These are phyloP conservation scores for Moricandia moricandioides DNA, from an alignment of 345 rosid species.

Conservation along the genomic window DNA sequence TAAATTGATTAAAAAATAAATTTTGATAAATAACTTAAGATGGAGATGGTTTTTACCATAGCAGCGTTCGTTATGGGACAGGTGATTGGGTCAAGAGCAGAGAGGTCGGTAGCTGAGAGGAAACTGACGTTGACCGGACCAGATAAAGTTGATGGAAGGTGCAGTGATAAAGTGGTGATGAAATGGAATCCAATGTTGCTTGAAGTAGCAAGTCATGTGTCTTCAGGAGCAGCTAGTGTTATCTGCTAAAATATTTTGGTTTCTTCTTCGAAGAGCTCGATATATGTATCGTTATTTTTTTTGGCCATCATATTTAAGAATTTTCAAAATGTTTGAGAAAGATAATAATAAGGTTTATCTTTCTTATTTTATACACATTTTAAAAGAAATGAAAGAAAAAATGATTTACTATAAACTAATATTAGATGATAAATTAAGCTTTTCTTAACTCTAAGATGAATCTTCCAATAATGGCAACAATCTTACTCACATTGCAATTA, in stretches of 20 bases:
- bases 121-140: not conserved
- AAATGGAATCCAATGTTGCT: conserved; percentile 37
- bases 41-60: conserved; percentile 90
- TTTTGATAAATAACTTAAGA: too few relatives aligned
- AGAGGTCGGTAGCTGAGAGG: conserved; percentile 53
- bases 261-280: not conserved
- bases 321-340: not conserved
- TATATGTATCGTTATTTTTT: not conserved
- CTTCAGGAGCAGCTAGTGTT: conserved; percentile 29
- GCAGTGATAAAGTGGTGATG: conserved; percentile 27
- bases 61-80: conserved; percentile 87
- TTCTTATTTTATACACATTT: not conserved
- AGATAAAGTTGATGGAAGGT: conserved; percentile 22
- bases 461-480: too few relatives aligned
- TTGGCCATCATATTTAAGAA: not conserved
- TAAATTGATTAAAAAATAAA: too few relatives aligned
- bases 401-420: too few relatives aligned
- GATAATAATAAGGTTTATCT: not conserved
- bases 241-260: conserved; percentile 35
- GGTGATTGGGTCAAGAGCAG: conserved; percentile 93
- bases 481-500: too few relatives aligned
- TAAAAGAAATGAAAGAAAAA: too few relatives aligned
- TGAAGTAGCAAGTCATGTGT: conserved; percentile 25
- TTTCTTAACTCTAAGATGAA: conserved; percentile 58
- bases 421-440: too few relatives aligned